Percentiles rank a stretch among this genome's conserved stretches.
Evolutionary conservation across 148 eudicot genomes (phyloP).

Genomic region (Dysphania ambrosioides): DNA sequence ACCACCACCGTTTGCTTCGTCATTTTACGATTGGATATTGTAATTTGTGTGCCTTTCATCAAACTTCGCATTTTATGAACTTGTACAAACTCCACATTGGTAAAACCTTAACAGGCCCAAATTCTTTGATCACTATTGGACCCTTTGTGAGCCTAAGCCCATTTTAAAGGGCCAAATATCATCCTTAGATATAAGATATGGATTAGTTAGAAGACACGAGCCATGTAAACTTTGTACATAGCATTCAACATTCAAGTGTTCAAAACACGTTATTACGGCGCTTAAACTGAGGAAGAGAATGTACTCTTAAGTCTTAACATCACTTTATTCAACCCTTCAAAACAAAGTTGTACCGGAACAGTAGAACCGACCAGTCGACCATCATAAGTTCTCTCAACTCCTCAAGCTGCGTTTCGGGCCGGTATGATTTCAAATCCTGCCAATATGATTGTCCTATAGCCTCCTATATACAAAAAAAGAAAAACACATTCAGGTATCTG

Average conservation of each 20-base stretch:
- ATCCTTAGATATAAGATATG: not conserved
- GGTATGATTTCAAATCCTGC: no score
- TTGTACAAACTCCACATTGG: no score
- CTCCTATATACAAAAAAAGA: no score
- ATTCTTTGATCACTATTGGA: not conserved
- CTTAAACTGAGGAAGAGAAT: not conserved
- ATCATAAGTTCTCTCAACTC: not conserved
- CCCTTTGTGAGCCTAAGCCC: not conserved
- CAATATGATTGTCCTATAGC: no score
- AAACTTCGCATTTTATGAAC: no score
- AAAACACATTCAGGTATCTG: not conserved
- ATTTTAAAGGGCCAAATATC: not conserved
- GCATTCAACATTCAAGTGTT: no score
- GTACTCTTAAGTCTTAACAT: not conserved
- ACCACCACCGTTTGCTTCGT: no score
- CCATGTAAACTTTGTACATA: no score
- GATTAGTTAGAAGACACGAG: not conserved
- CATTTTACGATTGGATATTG: no score
- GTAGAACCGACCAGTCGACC: no score
- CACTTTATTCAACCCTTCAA: not conserved
- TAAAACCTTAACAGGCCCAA: no score
- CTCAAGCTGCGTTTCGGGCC: not conserved
- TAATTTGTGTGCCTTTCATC: no score
- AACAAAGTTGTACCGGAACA: not conserved
- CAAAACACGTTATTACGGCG: constrained; percentile 4